Evolutionary conservation across 768 basidiomycete species (phyloP).

Genomic region (Tylopilus subfusipes): DNA sequence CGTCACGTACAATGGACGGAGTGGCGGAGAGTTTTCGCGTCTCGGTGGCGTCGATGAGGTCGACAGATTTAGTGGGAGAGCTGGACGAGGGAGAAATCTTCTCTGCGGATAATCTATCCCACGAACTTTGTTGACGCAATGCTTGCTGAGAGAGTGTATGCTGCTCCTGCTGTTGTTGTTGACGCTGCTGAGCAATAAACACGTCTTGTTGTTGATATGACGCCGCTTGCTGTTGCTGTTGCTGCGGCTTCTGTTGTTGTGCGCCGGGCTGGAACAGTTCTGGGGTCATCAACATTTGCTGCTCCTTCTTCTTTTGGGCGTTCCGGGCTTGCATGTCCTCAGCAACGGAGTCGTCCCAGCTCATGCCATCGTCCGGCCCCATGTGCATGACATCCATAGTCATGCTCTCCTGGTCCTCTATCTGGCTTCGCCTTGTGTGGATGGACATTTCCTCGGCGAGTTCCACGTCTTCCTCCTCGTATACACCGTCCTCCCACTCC

Average conservation of each 20-base stretch:
- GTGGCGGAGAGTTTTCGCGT: constrained; percentile 78
- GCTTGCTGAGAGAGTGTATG: constrained; percentile 25
- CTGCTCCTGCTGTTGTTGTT: constrained; percentile 36
- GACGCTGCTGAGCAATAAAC: constrained; percentile 32
- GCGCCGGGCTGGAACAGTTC: constrained; percentile 36
- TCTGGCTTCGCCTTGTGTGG: constrained; percentile 36
- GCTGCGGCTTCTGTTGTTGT: constrained; percentile 21
- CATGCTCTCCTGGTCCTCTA: constrained; percentile 30
- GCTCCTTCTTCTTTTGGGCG: constrained; percentile 25
- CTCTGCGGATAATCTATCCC: constrained; percentile 43
- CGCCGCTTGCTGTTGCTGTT: constrained; percentile 5
- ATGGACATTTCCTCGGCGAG: constrained; percentile 54
- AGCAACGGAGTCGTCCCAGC: constrained; percentile 75
- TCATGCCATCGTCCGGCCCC: constrained; percentile 82
- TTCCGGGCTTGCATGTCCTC: constrained; percentile 44
- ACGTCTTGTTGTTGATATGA: constrained; percentile 27
- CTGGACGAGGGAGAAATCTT: constrained; percentile 29
- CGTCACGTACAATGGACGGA: constrained; percentile 69
- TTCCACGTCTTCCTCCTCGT: constrained; percentile 65
- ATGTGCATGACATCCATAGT: constrained; percentile 36
- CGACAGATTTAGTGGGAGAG: constrained; percentile 39
- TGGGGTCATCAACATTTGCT: constrained; percentile 26
- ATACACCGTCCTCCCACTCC: constrained; percentile 62
- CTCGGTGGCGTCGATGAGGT: constrained; percentile 67
- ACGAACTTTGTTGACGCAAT: constrained; percentile 44